Evolutionary conservation across 495 filamentous ascomycete genomes (phyloP).

Genomic region (Hypoxylon rickii): DNA sequence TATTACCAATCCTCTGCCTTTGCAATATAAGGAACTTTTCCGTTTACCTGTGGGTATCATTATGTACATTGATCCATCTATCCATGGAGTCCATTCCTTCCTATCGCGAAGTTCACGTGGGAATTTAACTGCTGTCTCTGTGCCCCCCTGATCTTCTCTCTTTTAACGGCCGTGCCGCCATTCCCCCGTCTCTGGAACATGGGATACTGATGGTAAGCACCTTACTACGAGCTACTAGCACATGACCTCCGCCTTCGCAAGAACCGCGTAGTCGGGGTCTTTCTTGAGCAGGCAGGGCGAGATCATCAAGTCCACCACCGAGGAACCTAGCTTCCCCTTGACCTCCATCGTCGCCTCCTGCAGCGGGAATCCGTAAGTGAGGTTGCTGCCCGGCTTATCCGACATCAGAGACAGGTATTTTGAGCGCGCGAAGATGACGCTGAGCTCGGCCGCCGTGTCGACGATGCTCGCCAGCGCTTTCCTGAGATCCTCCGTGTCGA

Average conservation of each 20-base stretch:
- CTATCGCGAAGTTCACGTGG: too few species aligned
- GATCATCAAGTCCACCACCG: constrained; percentile 35
- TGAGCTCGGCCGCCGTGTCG: constrained; percentile 19
- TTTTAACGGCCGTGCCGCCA: background rate
- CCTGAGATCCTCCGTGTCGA: constrained; percentile 11
- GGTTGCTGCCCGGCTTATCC: constrained; percentile 26
- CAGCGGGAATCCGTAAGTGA: constrained; percentile 28
- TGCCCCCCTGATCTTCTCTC: too few species aligned
- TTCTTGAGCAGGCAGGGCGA: constrained; percentile 37
- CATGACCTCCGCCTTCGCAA: constrained; percentile 38
- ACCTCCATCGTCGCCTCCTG: constrained; percentile 29
- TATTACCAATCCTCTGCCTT: too few species aligned
- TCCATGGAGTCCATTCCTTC: too few species aligned
- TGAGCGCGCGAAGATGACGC: constrained; percentile 19
- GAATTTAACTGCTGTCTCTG: too few species aligned
- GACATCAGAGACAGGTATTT: constrained; percentile 28
- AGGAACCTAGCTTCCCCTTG: constrained; percentile 12
- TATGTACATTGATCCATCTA: background rate
- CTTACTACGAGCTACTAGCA: too few species aligned
- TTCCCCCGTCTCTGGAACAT: background rate
- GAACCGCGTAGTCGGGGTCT: constrained; percentile 27
- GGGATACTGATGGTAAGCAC: too few species aligned
- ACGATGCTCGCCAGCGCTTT: constrained; percentile 17
- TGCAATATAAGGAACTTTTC: too few species aligned
- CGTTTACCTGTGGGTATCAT: background rate